Evolutionary conservation across 768 basidiomycete species (phyloP), one percentile per base, ranked within the genome.

Genomic region (Lactarius deliciosus): DNA sequence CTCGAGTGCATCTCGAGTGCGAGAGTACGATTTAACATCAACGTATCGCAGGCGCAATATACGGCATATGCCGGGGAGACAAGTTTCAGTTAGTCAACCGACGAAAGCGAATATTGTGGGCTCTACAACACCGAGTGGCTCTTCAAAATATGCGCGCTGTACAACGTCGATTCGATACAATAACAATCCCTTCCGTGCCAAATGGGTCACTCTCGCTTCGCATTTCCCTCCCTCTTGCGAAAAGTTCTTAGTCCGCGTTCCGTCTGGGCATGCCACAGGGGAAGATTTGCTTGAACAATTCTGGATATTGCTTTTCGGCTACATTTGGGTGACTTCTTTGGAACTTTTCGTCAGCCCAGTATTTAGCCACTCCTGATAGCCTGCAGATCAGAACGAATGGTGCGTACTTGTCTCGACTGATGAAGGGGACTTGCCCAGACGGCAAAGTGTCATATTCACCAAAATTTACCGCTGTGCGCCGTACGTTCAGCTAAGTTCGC

Each of bases 241-340:
- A 32, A 30, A 55, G 16, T 55, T 30, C 43, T 66, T 30, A 87
- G 72, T 85, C 85, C 3, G 82, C 82, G 74, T 79, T 18, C 79
- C 83, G 41, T 80, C 78, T 16, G 76, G 85, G 85, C 13, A 84
- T 72, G 10, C 88, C 90, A 60, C 84, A 72, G 0, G 91, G 91
- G 78, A 92, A 94, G 68, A 88, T 82, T 55, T 85, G 77, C 68
- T 81, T 81, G 78, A 90, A 93, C 28, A 91, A 75, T 36, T 83
- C 83, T 0, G 91, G 91, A 66, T 93, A 93, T 72, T 92, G 90
- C 30, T 81, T 81, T 72, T 90, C 78, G 2, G 83, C 92, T 30
- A 92, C 91, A 69, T 94, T 90, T 0, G 92, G 92, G 68, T 94
- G 92, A 69, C 91, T 93, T 82, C 91, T 92, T 68, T n/a, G 36